Evolutionary conservation across 768 basidiomycete genomes (phyloP), one percentile per base, ranked within the genome.

Genomic region (Epithele typhae): DNA sequence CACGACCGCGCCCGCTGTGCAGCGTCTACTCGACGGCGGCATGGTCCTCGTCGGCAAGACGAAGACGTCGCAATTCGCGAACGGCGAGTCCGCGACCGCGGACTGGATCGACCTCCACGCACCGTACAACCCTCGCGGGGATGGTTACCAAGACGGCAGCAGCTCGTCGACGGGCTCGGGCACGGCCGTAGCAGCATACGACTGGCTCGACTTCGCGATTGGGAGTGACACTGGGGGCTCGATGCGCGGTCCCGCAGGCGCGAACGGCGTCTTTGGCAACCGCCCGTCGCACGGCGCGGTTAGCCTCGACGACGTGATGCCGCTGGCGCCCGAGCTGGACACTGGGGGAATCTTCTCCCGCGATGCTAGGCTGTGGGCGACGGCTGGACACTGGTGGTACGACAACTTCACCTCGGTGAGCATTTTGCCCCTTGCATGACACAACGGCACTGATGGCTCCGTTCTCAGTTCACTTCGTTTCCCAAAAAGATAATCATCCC

Each of bases 41-140:
- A 74, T 75, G 15, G 61, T 72, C 10, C 61, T 79, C 51, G 68
- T 81, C 2, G 78, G 78, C 27, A 81, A 79, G 57, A 72, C 73
- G 7, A 76, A 75, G 46, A 74, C 74, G 8, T 73, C 74, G 1
- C 75, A 75, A 52, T 77, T 76, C 51, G 75, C 73, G n/a, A 74
- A 75, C 52, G 74, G 73, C 3, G 68, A 64, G 53, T 52, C 51
- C 14, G 63, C 63, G 3, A 64, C 63, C 19, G 60, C 52, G 27
- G 63, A 64, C 51, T 64, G 63, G 63, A 60, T 64, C 25, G 63
- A 64, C 51, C 51, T 60, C 11, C 60, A 62, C 37, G 54, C 61
- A 22, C 62, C 63, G 39, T 63, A 59, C 53, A 63, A 63, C 49
- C 62, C 61, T 21, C 57, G 63, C n/a, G 61, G 62, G 5, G 63